A percentile compares a stretch with the other conserved stretches of the same genome.
These are phyloP conservation scores for Erythrophleum ivorense DNA, from an alignment of 331 rosid species.

Conservation along the genomic window DNA sequence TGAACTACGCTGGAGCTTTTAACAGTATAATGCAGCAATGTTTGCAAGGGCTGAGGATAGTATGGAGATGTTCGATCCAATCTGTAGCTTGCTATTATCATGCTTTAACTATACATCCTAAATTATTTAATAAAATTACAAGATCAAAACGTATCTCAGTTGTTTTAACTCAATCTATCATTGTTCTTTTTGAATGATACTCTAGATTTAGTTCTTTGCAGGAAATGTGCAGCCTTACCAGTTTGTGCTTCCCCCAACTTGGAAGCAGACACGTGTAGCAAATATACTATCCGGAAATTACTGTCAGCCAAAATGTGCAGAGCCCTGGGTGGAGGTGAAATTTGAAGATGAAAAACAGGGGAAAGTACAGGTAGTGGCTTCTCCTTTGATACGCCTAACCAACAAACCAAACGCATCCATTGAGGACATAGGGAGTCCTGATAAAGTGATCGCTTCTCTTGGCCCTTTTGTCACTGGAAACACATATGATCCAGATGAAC, in stretches of 20 bases:
- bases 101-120: neutral
- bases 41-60: neutral
- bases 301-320: conserved; percentile 99
- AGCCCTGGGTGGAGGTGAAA: conserved; percentile 98
- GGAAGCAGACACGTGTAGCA: conserved; percentile 89
- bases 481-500: conserved; percentile 86
- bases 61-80: neutral
- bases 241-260: conserved; percentile 91
- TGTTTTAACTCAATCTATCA: neutral
- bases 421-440: conserved; percentile 93
- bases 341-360: conserved; percentile 96
- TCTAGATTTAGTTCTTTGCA: conserved; percentile 75
- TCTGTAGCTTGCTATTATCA: conserved; percentile 1
- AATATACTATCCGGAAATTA: conserved; percentile 97
- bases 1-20: neutral
- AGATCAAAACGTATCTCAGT: conserved; percentile 14
- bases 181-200: conserved; percentile 54
- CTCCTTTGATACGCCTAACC: conserved; percentile 90
- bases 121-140: neutral
- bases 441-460: conserved; percentile 86
- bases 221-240: conserved; percentile 98
- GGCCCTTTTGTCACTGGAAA: conserved; percentile 96
- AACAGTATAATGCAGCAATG: too few species aligned
- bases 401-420: conserved; percentile 91
- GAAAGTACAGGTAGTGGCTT: conserved; percentile 88